These are phyloP conservation scores for Fusarium praegraminearum DNA, from an alignment of 2,329 filamentous ascomycete species.

Conservation along the genomic window DNA sequence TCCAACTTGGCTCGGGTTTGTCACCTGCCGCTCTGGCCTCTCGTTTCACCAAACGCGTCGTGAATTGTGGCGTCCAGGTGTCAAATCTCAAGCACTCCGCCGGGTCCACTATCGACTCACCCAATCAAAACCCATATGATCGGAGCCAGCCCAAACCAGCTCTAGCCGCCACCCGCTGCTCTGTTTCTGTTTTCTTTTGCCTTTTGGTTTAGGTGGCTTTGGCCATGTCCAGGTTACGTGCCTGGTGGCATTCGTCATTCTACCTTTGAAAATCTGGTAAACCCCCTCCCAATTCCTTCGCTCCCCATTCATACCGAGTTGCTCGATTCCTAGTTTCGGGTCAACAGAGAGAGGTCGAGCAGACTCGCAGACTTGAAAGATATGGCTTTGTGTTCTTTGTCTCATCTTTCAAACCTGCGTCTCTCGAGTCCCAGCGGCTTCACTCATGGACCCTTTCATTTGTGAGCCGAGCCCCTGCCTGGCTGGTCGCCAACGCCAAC, in stretches of 20 bases:
- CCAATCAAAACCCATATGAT: constrained; percentile 17
- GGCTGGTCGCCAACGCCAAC: constrained; percentile 34
- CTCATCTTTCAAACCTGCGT: constrained; percentile 11
- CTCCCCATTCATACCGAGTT: constrained; percentile 46
- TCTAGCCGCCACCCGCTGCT: constrained; percentile 7
- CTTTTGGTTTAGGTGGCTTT: constrained; percentile 15
- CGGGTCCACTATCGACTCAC: neutral
- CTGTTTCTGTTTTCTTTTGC: constrained; percentile 1
- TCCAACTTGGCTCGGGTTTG: constrained; percentile 29
- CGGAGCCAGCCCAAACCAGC: constrained; percentile 6
- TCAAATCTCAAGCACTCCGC: constrained; percentile 40
- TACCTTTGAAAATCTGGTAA: constrained; percentile 49
- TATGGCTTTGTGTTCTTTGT: constrained; percentile 24
- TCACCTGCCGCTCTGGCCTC: constrained; percentile 4
- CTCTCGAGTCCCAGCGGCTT: constrained; percentile 35
- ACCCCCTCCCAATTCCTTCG: constrained; percentile 47
- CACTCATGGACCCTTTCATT: constrained; percentile 5
- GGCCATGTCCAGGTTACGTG: constrained; percentile 36
- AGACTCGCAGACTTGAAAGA: constrained; percentile 38
- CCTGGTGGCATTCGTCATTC: constrained; percentile 43
- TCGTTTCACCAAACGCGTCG: constrained; percentile 36
- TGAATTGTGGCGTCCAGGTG: constrained; percentile 38
- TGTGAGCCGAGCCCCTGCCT: constrained; percentile 30
- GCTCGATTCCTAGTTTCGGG: constrained; percentile 42
- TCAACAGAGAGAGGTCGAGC: constrained; percentile 20